Evolutionary conservation across 2,329 filamentous ascomycete species (phyloP).

Genomic region (Shiraia bambusicola): DNA sequence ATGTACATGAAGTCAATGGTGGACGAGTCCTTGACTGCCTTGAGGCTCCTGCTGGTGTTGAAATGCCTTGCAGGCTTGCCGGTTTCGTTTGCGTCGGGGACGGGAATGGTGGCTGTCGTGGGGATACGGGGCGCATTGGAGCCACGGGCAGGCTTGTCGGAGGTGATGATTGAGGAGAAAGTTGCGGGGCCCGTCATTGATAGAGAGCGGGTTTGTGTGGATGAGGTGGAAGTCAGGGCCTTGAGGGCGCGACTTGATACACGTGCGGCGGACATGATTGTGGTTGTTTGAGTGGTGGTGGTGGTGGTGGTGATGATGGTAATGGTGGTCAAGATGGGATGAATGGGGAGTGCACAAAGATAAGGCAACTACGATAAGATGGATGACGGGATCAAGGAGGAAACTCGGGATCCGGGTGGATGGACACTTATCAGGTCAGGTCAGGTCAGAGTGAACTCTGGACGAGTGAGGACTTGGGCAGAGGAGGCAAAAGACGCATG

Average conservation of each 20-base stretch:
- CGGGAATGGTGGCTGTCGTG: conserved; percentile 51
- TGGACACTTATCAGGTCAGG: conserved; percentile 1
- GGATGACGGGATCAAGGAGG: not conserved
- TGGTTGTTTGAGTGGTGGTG: not conserved
- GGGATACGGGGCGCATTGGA: conserved; percentile 53
- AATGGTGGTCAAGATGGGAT: not conserved
- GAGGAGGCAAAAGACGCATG: not conserved
- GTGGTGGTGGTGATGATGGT: not conserved
- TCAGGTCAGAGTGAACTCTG: too few species aligned
- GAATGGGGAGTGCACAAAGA: not conserved
- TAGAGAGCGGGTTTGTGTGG: conserved; percentile 50
- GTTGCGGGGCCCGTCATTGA: conserved; percentile 63
- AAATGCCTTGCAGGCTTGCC: conserved; percentile 53
- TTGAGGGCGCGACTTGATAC: conserved; percentile 47
- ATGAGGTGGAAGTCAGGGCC: conserved; percentile 42
- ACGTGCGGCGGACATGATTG: conserved; percentile 39
- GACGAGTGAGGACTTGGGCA: too few species aligned
- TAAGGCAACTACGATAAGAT: not conserved
- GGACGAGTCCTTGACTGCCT: conserved; percentile 59
- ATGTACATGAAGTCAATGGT: conserved; percentile 66
- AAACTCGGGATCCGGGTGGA: not conserved
- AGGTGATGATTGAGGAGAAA: conserved; percentile 52
- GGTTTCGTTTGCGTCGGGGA: conserved; percentile 29
- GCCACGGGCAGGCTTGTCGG: conserved; percentile 50
- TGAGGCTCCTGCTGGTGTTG: conserved; percentile 61